These are phyloP conservation scores for Hura crepitans DNA, from an alignment of 441 rosid species.

Conservation along the genomic window DNA sequence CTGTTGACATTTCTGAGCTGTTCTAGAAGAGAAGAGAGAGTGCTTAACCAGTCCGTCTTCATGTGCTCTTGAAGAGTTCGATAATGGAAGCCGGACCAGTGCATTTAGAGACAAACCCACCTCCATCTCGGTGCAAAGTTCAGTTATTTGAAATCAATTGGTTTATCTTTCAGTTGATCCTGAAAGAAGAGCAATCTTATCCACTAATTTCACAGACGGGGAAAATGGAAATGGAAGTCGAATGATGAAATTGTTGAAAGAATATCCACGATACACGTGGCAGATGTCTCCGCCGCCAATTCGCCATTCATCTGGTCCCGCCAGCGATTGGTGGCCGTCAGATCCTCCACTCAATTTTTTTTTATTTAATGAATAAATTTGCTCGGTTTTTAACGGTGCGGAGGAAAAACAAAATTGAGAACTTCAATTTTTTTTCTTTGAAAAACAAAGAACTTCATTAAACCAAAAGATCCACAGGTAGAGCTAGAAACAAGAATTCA, in stretches of 20 bases:
- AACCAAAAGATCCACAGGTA: too few relatives aligned
- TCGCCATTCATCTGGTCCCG: not conserved
- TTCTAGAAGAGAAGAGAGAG: constrained; percentile 42
- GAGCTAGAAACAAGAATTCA: too few relatives aligned
- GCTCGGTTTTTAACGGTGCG: too few relatives aligned
- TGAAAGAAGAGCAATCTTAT: constrained; percentile 30
- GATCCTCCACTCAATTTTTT: not conserved
- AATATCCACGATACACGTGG: constrained; percentile 45
- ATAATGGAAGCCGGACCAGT: constrained; percentile 55
- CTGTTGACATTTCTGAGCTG: constrained; percentile 26
- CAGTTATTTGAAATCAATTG: not conserved
- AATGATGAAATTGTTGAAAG: not conserved
- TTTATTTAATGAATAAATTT: too few relatives aligned
- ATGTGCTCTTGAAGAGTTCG: constrained; percentile 35
- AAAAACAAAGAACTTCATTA: too few relatives aligned
- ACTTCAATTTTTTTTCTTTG: too few relatives aligned
- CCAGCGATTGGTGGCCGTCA: not conserved
- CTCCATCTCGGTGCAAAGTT: constrained; percentile 34
- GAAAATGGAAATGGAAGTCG: constrained; percentile 5
- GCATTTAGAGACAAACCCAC: constrained; percentile 75
- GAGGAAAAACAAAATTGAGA: too few relatives aligned
- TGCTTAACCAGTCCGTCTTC: constrained; percentile 52
- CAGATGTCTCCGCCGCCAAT: constrained; percentile 1
- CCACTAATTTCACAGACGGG: constrained; percentile 17
- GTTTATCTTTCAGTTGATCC: not conserved